phyloP scores from a whole-genome alignment of 2,329 filamentous ascomycete species.

The Venturia asperata region DNA sequence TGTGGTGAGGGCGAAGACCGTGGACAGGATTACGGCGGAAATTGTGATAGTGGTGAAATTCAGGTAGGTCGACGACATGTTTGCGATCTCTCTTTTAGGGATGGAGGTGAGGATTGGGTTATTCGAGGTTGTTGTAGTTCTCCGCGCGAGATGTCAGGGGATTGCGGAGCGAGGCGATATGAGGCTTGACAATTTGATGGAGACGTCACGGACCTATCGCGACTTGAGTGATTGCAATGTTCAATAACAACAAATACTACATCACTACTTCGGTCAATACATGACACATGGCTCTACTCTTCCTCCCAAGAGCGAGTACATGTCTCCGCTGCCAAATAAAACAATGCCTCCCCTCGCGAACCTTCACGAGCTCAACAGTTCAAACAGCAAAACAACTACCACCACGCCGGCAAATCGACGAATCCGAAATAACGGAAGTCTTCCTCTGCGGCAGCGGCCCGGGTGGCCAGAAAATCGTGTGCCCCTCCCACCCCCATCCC shows the following conservation, averaged over 20 bases:
- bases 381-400: constrained; percentile 55
- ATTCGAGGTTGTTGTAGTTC: neutral
- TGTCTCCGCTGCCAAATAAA: constrained; percentile 11
- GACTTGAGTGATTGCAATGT: too few species aligned
- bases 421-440: constrained; percentile 71
- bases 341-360: neutral
- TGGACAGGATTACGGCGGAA: constrained; percentile 34
- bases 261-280: neutral
- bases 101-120: neutral
- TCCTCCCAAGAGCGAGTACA: neutral
- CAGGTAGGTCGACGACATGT: neutral
- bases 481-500: constrained; percentile 23
- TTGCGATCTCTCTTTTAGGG: constrained; percentile 2
- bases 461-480: constrained; percentile 89
- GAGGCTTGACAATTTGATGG: neutral
- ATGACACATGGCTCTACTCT: neutral
- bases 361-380: constrained; percentile 17
- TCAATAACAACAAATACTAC: neutral
- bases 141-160: neutral
- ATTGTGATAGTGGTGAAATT: constrained; percentile 19
- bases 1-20: constrained; percentile 4
- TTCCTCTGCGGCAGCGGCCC: constrained; percentile 90
- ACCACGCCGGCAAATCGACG: constrained; percentile 65
- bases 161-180: neutral
- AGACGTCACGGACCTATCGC: neutral